These are phyloP conservation scores for Aphanomyces euteiches DNA, from an alignment of 352 stramenopile species.

Conservation along the genomic window DNA sequence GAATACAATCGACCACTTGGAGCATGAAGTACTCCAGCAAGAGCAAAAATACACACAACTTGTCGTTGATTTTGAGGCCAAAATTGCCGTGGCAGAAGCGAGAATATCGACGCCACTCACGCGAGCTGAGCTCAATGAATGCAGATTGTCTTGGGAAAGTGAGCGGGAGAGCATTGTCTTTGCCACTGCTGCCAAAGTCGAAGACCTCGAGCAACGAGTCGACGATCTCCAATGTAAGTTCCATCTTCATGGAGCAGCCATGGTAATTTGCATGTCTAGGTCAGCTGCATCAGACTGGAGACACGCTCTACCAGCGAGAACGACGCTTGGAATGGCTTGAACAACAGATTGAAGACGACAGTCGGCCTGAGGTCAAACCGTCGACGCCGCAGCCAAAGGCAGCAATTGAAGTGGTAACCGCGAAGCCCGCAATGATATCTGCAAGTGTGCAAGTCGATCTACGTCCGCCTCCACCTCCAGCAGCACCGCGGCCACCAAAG, in stretches of 20 bases:
- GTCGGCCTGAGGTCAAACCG: not conserved
- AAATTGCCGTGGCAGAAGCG: not conserved
- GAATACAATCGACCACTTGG: not conserved
- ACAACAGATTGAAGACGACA: constrained; percentile 3
- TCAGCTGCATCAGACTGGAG: constrained; percentile 13
- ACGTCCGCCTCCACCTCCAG: not conserved
- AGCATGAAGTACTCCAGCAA: not conserved
- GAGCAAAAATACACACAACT: not conserved
- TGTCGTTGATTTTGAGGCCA: not conserved
- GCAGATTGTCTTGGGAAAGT: not conserved
- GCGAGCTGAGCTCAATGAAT: not conserved
- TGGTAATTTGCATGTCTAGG: not conserved
- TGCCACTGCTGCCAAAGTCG: not conserved
- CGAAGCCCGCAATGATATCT: not conserved
- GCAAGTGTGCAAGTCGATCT: constrained; percentile 5
- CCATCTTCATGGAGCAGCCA: not conserved
- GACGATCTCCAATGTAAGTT: constrained; percentile 5
- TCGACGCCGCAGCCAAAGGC: not conserved
- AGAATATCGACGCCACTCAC: not conserved
- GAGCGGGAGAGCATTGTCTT: not conserved
- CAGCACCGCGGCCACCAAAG: not conserved
- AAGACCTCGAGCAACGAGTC: not conserved
- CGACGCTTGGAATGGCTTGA: not conserved
- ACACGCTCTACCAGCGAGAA: constrained; percentile 14
- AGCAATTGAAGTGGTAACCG: not conserved